Conservation (phyloP, 192 early-diverging fungal genomes). For the Coemansia sp. region DNA sequence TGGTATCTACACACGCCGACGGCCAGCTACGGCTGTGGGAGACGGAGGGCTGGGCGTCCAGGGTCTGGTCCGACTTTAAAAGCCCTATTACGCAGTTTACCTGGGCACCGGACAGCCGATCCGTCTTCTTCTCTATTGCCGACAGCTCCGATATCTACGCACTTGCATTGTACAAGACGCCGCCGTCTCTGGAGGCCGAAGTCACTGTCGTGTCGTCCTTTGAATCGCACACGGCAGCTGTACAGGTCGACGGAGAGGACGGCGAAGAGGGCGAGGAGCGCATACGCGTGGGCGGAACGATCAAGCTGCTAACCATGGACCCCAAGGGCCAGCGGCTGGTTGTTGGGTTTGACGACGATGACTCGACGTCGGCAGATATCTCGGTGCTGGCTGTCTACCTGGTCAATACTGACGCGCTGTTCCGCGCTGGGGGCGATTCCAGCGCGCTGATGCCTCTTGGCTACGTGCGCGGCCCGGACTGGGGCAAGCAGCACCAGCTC, state of each 20-base stretch:
- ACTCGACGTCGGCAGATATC: constrained; percentile 33
- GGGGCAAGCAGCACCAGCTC: constrained; percentile 24
- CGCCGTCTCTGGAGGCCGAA: constrained; percentile 40
- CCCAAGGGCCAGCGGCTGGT: constrained; percentile 45
- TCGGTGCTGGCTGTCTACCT: constrained; percentile 43
- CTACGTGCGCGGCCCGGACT: constrained; percentile 45
- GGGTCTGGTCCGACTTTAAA: constrained; percentile 41
- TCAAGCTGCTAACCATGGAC: constrained; percentile 39
- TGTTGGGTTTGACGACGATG: constrained; percentile 34
- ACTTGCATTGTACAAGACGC: constrained; percentile 26
- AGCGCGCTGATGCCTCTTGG: constrained; percentile 41
- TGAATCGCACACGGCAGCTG: constrained; percentile 20
- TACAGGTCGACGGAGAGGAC: constrained; percentile 1
- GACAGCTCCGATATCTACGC: constrained; percentile 27
- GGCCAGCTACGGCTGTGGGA: constrained; percentile 50
- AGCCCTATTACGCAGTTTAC: constrained; percentile 17
- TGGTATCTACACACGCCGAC: constrained; percentile 37
- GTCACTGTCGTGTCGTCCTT: constrained; percentile 25
- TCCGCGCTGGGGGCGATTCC: constrained; percentile 36
- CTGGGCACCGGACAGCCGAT: constrained; percentile 47
- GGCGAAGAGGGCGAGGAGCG: constrained; percentile 7
- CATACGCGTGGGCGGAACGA: constrained; percentile 38
- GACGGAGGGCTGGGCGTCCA: constrained; percentile 34
- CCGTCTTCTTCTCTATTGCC: constrained; percentile 31
- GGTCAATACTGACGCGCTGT: constrained; percentile 33